Evolutionary conservation across 2,329 filamentous ascomycete species (phyloP).

Genomic region (Pseudogymnoascus sp.): DNA sequence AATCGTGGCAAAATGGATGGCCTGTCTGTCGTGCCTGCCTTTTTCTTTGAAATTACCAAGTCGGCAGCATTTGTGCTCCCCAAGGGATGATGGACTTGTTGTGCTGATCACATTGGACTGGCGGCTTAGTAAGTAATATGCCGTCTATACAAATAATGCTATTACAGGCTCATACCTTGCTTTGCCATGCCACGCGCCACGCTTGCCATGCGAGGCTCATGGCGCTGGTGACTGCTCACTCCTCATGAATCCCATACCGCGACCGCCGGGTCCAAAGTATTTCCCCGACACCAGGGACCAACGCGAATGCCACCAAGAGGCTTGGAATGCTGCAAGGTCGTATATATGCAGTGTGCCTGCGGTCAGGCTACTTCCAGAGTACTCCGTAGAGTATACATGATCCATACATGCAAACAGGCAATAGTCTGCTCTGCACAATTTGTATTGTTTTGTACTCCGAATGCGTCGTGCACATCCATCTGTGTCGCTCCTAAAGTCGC

Average conservation of each 20-base stretch:
- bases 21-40: background rate
- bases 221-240: background rate
- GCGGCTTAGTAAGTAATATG: background rate
- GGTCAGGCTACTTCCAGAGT: background rate
- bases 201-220: background rate
- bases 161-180: background rate
- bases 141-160: background rate
- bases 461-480: background rate
- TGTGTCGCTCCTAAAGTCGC: background rate
- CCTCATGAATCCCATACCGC: background rate
- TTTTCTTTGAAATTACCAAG: background rate
- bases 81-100: no score
- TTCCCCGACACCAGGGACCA: conserved; percentile 3
- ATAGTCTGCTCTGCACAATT: background rate
- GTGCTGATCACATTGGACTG: background rate
- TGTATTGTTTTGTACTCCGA: background rate
- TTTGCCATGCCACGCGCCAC: background rate
- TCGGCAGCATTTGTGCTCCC: background rate
- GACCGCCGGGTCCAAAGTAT: background rate
- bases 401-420: background rate
- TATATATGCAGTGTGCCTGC: conserved; percentile 1
- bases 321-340: background rate
- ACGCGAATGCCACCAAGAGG: conserved; percentile 1
- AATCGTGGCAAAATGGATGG: background rate
- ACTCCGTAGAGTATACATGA: background rate